Evolutionary conservation across 257 asterid species (phyloP).

Genomic region (Fraxinus anomala): DNA sequence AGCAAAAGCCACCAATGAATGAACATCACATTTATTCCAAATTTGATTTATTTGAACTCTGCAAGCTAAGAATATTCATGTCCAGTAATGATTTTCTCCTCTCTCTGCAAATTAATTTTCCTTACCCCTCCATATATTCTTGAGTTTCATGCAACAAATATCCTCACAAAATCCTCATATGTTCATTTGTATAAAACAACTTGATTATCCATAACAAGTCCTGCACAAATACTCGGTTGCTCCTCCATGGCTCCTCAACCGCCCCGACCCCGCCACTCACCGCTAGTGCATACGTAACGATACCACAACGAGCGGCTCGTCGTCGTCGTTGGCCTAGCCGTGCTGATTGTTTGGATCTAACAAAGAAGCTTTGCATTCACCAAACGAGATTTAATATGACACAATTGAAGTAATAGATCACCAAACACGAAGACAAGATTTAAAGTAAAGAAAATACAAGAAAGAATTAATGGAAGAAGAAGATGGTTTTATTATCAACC

Average conservation of each 20-base stretch:
- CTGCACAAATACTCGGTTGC: neutral
- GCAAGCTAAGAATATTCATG: conserved; percentile 71
- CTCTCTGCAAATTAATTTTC: neutral
- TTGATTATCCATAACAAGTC: conserved; percentile 6
- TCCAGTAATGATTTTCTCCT: neutral
- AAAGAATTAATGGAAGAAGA: too few species aligned
- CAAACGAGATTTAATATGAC: too few species aligned
- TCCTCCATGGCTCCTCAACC: conserved; percentile 24
- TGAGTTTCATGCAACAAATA: conserved; percentile 61
- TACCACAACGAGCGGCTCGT: too few species aligned
- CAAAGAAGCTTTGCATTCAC: too few species aligned
- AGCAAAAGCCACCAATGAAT: conserved; percentile 41
- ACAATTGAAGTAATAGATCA: too few species aligned
- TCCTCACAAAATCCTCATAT: conserved; percentile 26
- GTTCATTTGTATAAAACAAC: conserved; percentile 37
- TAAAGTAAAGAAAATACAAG: too few species aligned
- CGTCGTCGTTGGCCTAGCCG: conserved; percentile 49
- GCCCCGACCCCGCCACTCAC: conserved; percentile 16
- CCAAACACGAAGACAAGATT: too few species aligned
- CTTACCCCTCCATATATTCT: conserved; percentile 32
- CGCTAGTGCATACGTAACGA: too few species aligned
- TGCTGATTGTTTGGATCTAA: conserved; percentile 34
- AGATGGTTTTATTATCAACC: too few species aligned
- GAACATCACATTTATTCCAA: conserved; percentile 29
- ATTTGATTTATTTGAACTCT: conserved; percentile 28